phyloP scores from a whole-genome alignment of 202 grass and related monocot species.

The Bolboschoenoplectus hybrid region DNA sequence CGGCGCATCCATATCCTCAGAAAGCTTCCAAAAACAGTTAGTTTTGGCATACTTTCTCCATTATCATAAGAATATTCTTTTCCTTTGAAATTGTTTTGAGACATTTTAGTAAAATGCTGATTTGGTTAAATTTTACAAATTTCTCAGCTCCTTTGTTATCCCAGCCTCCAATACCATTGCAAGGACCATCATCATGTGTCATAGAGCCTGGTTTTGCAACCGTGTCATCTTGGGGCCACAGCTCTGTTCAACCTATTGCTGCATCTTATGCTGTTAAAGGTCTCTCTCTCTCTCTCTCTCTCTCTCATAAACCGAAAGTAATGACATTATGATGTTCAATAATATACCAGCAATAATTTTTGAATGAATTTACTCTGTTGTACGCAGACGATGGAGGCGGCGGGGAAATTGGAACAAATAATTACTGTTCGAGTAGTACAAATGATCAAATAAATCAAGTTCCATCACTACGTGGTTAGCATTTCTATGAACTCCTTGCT shows the following conservation, averaged over 20 bases:
- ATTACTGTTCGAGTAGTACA: constrained; percentile 65
- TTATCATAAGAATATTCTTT: not conserved
- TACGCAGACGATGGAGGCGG: constrained; percentile 57
- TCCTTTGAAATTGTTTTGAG: not conserved
- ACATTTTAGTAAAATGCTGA: not conserved
- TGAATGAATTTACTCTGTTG: constrained; percentile 41
- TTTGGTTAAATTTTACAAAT: constrained; percentile 25
- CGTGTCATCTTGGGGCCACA: constrained; percentile 70
- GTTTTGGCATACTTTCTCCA: not conserved
- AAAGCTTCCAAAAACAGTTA: constrained; percentile 96
- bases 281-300: constrained; percentile 38
- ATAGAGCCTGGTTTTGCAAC: constrained; percentile 58
- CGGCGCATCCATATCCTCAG: constrained; percentile 95
- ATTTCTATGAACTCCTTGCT: constrained; percentile 47
- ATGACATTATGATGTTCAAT: not conserved
- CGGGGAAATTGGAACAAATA: constrained; percentile 53
- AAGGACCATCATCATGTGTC: constrained; percentile 50
- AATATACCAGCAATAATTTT: constrained; percentile 32
- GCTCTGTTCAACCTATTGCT: constrained; percentile 57
- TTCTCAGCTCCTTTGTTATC: constrained; percentile 41
- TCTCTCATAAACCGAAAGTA: constrained; percentile 31
- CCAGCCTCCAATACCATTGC: constrained; percentile 41
- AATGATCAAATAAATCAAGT: constrained; percentile 82
- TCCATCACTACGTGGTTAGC: constrained; percentile 64
- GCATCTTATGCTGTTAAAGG: constrained; percentile 64